phyloP scores from a whole-genome alignment of 768 basidiomycete genomes.

The Mycena capillaripes region DNA sequence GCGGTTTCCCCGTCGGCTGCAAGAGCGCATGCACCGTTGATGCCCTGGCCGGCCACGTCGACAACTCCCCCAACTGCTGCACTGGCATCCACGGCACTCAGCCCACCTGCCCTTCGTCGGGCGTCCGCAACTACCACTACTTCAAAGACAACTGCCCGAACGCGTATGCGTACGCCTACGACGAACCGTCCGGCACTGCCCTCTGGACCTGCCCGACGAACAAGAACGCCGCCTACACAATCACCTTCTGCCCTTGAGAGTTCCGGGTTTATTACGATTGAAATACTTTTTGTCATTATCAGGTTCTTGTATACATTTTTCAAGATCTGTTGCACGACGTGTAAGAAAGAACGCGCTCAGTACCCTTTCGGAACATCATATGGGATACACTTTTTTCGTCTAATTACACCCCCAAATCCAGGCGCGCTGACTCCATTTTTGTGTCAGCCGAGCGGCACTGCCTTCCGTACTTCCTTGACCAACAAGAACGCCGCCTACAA shows the following conservation, averaged over 20 bases:
- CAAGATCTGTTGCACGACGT: no score
- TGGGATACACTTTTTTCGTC: no score
- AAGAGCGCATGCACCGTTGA: conserved; percentile 41
- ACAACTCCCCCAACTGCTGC: conserved; percentile 36
- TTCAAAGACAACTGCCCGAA: conserved; percentile 51
- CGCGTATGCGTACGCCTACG: conserved; percentile 62
- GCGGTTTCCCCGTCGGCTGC: conserved; percentile 52
- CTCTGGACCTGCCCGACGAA: background rate
- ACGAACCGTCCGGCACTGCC: conserved; percentile 34
- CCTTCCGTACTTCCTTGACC: no score
- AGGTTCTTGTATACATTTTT: no score
- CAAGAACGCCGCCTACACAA: background rate
- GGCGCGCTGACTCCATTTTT: no score
- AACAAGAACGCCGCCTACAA: no score
- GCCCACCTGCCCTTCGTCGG: conserved; percentile 36
- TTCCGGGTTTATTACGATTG: no score
- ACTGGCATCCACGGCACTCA: conserved; percentile 27
- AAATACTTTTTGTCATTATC: background rate
- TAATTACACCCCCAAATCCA: no score
- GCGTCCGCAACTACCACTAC: conserved; percentile 37
- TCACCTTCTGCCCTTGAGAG: no score
- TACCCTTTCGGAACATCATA: no score
- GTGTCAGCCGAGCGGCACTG: no score
- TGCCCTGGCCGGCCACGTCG: conserved; percentile 14
- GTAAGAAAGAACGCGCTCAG: no score